A percentile compares a stretch with the other conserved stretches of the same genome.
These are phyloP conservation scores for Cadophora luteo-olivacea DNA, from an alignment of 2,329 filamentous ascomycete genomes.

Conservation along the genomic window DNA sequence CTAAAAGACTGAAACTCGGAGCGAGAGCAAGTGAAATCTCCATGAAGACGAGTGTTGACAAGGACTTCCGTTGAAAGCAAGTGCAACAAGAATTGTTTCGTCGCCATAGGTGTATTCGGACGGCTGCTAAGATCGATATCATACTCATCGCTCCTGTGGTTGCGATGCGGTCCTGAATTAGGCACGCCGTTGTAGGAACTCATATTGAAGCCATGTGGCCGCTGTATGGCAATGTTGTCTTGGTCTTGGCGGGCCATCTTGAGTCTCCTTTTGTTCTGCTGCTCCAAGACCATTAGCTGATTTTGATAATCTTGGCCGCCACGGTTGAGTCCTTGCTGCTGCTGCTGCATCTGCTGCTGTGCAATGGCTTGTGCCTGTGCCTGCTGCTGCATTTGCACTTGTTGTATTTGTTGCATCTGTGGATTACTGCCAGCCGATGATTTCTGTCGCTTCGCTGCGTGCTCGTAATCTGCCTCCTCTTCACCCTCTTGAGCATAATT, in stretches of 20 bases:
- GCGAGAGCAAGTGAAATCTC: conserved; percentile 60
- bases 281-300: conserved; percentile 80
- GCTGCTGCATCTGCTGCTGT: conserved; percentile 16
- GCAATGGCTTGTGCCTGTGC: not conserved
- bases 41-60: conserved; percentile 55
- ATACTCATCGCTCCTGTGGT: conserved; percentile 25
- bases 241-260: conserved; percentile 21
- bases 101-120: conserved; percentile 49
- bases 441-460: conserved; percentile 12
- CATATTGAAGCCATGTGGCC: not conserved
- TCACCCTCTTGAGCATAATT: conserved; percentile 31
- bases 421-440: conserved; percentile 51
- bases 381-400: conserved; percentile 24
- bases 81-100: conserved; percentile 64
- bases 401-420: conserved; percentile 39
- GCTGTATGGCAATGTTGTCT: not conserved
- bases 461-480: conserved; percentile 37
- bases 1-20: conserved; percentile 65
- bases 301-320: conserved; percentile 53
- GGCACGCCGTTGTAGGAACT: not conserved
- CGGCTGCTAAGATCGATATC: conserved; percentile 24
- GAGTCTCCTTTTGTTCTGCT: conserved; percentile 72
- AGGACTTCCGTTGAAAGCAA: conserved; percentile 61
- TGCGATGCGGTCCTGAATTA: not conserved
- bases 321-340: conserved; percentile 49